Base-by-base conservation (phyloP, 1,139 yeast species). In the Saccharomycopsis hybrid region DNA sequence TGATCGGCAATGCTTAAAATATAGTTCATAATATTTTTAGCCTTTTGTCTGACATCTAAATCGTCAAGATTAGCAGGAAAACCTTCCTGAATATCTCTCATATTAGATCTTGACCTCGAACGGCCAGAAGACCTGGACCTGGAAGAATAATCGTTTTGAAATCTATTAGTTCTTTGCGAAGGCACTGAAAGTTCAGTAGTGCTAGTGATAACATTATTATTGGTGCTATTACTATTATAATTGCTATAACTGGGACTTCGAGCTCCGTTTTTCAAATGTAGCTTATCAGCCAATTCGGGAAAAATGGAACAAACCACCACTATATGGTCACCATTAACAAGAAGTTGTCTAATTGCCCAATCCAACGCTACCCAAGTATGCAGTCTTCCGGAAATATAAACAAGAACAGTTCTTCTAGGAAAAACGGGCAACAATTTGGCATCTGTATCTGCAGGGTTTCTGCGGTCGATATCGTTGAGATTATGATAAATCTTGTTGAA, bases 291-390 rank as follows among this genome's bases (percentile, higher is more conserved):
- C 31, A 54, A 39, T 42, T 58, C 56, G 2, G 73, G 73, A 24
- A 67, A 54, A 67, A 77, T 62, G 58, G 86, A 64, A 1, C 68
- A 62, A 11, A 71, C 59, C 7, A 85, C 73, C 4, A 85, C 76
- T 2, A 85, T 65, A 5, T 80, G 73, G 61, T 85, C 94, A 5
- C 87, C 85, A 58, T 80, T 68, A 56, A 76, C 78, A 9, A 80
- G 62, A 18, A 80, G 66, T 43, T 69, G 66, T 42, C 68, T 69
- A 52, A 84, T 64, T 2, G 77, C 67, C 84, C 85, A 85, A 62
- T 85, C 95, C 45, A 85, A 65, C 0, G 88, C 82, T 2, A 82
- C 87, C 92, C 94, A 85, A 0, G 92, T 82, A 64, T 84, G 90
- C 47, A 70, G 73, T 54, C 90, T 69, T 1, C 88, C 95, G 55